Evolutionary conservation across 495 filamentous ascomycete species (phyloP).

Genomic region (Penicillium crystallinum): DNA sequence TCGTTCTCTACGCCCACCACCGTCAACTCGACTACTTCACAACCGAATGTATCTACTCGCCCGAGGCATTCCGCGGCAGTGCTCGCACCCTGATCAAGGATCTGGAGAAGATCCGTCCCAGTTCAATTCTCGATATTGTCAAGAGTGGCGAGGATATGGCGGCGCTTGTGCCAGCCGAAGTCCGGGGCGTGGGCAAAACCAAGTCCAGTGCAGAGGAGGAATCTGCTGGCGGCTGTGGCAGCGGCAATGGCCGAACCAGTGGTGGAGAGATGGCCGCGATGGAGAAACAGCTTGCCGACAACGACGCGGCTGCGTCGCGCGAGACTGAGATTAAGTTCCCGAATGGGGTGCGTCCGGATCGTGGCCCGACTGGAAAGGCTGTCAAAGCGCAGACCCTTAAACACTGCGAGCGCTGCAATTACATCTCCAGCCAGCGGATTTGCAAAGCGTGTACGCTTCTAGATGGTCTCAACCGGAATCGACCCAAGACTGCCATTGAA

Average conservation of each 20-base stretch:
- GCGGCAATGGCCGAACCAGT: slow-evolving; percentile 59
- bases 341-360: slow-evolving; percentile 17
- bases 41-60: slow-evolving; percentile 97
- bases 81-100: slow-evolving; percentile 91
- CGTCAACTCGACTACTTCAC: slow-evolving; percentile 96
- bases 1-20: slow-evolving; percentile 94
- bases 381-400: slow-evolving; percentile 68
- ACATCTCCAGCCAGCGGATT: slow-evolving; percentile 90
- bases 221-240: slow-evolving; percentile 66
- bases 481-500: slow-evolving; percentile 70
- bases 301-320: slow-evolving; percentile 57
- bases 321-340: slow-evolving; percentile 67
- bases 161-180: slow-evolving; percentile 64
- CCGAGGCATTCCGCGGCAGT: slow-evolving; percentile 94
- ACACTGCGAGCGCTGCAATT: slow-evolving; percentile 82
- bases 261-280: slow-evolving; percentile 90
- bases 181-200: slow-evolving; percentile 25
- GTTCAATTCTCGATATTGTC: slow-evolving; percentile 91
- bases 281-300: slow-evolving; percentile 70
- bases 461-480: slow-evolving; percentile 86
- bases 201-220: slow-evolving; percentile 52
- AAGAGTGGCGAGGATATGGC: slow-evolving; percentile 96
- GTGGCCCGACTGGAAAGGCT: slow-evolving; percentile 24
- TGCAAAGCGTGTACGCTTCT: slow-evolving; percentile 92
- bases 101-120: slow-evolving; percentile 85